Evolutionary conservation across 768 basidiomycete genomes (phyloP), one percentile per base, ranked within the genome.

Genomic region (Infundibulicybe gibba): DNA sequence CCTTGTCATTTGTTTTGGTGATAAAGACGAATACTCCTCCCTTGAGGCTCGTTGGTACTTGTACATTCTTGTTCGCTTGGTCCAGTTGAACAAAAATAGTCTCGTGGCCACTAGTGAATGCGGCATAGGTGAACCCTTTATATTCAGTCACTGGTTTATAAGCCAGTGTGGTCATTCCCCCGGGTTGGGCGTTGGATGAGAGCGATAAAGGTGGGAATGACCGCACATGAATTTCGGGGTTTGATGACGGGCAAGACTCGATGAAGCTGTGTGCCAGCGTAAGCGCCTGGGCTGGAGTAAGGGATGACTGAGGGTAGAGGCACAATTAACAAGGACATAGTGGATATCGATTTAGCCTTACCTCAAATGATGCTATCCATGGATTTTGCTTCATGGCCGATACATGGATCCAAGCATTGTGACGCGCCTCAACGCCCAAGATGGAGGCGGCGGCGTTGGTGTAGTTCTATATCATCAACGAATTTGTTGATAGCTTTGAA

Each of bases 331-430:
- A 9, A 11, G 20, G 19, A 6, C n/a, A n/a, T 16, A 3, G 21
- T 14, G 13, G 15, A 12, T 13, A 16, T 38, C 21, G 20, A 3
- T 16, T 19, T 6, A 15, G 49, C 55, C 15, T n/a, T 49, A 75
- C 81, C 60, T 85, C 82, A 57, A 82, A 80, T 6, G 81, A 66
- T 3, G 74, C 71, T 43, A 74, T 77, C 83, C 83, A 86, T 1
- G 79, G 69, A 32, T 73, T 68, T 16, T 61, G 61, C 43, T 75
- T 67, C 49, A 66, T 62, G 34, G 79, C 72, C 14, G 76, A 70
- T 1, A 74, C 71, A 51, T 71, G 67, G 32, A 87, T 61, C 83
- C 83, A 87, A 1, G 75, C 66, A n/a, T 80, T 72, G 47, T 87
- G 85, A 31, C 83, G 75, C 17, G 81, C 72, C 56, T 87, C 82